Base-by-base conservation (phyloP, 1,139 yeast species). In the Candida neerlandica region DNA sequence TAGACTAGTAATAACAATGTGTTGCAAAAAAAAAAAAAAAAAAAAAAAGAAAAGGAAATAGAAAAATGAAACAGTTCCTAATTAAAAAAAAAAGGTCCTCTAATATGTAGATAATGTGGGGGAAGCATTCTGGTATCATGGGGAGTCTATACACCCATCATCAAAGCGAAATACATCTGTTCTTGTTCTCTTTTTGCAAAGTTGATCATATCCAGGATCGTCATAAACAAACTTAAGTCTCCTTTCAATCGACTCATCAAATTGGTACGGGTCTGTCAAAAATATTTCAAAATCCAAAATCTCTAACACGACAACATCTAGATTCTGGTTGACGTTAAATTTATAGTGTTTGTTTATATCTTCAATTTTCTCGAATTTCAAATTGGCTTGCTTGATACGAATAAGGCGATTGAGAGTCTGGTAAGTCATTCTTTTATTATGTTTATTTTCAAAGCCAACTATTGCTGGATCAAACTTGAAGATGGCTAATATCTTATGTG, bases 381-480 rank as follows among this genome's bases (percentile, higher is more conserved):
- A 59, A 32, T 59, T 60, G 7, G 73, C 74, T 19, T 58, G 46
- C 10, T 57, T 62, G 18, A 74, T 50, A 7, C 57, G 41, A 18
- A 75, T 59, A 18, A 67, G 52, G 40, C 62, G 56, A 23, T 69
- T 62, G 5, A 51, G 43, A 0, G 76, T 70, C 21, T 61, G 56
- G 46, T 53, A 66, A 0, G 78, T 72, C 41, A 73, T 60, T 37
- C 77, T 54, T 44, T 69, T 72, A 23, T 63, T 56, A 48, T 70
- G 60, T 12, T 50, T 52, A 35, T 57, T 57, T 51, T 74, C 78
- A 53, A 71, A 74, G 19, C 54, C 43, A 7, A 62, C 56, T 1
- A 71, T 60, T 0, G 75, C 64, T 2, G 66, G 60, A 6, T 59
- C 53, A 43, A 60, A 64, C 1, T 69, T 69, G 48, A 75, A 67